A percentile compares a stretch with the other conserved stretches of the same genome.
These are phyloP conservation scores for Tilletia caries DNA, from an alignment of 1,284 basidiomycete genomes.

Conservation along the genomic window DNA sequence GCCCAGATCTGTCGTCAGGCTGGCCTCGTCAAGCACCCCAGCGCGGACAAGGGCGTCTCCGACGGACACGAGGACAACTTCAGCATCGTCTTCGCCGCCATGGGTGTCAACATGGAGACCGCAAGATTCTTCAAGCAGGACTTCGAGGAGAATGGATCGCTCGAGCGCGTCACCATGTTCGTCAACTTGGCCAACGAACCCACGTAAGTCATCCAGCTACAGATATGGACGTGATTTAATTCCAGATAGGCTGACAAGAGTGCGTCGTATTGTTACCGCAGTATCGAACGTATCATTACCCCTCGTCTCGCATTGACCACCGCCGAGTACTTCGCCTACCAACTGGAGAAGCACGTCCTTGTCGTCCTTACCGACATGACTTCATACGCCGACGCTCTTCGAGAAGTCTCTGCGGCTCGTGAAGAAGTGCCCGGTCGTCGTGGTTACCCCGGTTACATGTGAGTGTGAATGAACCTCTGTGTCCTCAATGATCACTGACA, in stretches of 20 bases:
- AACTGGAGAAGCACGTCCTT: conserved; percentile 98
- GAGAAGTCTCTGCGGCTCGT: conserved; percentile 93
- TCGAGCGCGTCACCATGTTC: conserved; percentile 97
- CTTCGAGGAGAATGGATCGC: conserved; percentile 96
- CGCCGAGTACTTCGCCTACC: conserved; percentile 99
- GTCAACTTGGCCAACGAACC: conserved; percentile 98
- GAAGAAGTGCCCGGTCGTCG: conserved; percentile 99
- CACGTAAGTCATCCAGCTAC: conserved; percentile 61
- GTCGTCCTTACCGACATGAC: conserved; percentile 99
- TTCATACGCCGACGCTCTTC: conserved; percentile 93
- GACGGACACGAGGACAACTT: conserved; percentile 99
- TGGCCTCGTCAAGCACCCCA: conserved; percentile 75
- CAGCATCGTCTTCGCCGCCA: conserved; percentile 98
- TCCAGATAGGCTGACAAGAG: too few species aligned
- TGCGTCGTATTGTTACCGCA: conserved; percentile 17
- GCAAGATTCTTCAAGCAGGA: conserved; percentile 99
- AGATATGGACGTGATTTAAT: too few species aligned
- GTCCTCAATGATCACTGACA: background rate
- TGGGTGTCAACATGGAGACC: conserved; percentile 99
- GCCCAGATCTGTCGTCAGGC: conserved; percentile 99
- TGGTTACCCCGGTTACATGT: conserved; percentile 99
- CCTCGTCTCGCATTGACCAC: conserved; percentile 96
- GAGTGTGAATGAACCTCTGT: conserved; percentile 7
- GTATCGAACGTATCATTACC: conserved; percentile 98
- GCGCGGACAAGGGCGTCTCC: conserved; percentile 67